Percentiles rank a stretch among this genome's conserved stretches.
phyloP scores from a whole-genome alignment of 169 alveolate species.

The Eimeria zaria region DNA sequence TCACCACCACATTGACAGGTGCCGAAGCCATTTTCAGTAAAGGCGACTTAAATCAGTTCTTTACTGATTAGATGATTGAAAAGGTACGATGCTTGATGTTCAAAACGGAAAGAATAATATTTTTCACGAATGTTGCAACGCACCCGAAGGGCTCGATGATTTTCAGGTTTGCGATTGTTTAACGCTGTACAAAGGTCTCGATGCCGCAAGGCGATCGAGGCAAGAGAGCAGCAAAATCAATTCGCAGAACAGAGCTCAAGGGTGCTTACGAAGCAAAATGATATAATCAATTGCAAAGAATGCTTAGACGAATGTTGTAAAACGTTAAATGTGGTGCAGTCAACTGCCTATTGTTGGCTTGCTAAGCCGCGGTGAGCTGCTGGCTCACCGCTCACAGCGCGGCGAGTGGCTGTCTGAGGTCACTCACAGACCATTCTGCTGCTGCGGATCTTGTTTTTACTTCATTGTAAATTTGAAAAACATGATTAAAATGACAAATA shows the following conservation, averaged over 20 bases:
- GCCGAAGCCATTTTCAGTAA: background rate
- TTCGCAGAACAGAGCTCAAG: background rate
- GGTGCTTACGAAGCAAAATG: background rate
- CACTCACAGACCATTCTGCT: background rate
- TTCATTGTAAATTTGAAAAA: background rate
- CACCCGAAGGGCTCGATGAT: background rate
- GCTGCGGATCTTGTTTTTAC: background rate
- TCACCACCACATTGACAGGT: background rate
- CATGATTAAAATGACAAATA: background rate
- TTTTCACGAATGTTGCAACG: background rate
- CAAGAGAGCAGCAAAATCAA: slow-evolving; percentile 2
- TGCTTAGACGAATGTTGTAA: background rate
- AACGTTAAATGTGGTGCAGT: background rate
- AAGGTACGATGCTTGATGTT: background rate
- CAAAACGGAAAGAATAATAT: background rate
- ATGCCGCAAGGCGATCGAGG: background rate
- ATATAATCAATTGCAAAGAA: background rate
- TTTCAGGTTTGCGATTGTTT: background rate
- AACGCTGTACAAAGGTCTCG: background rate
- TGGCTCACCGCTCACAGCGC: background rate
- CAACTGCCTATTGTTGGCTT: background rate
- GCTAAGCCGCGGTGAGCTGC: background rate
- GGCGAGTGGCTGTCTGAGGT: slow-evolving; percentile 1
- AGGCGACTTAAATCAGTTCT: background rate
- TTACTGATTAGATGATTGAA: background rate